Evolutionary conservation across 2,329 filamentous ascomycete genomes (phyloP).

Genomic region (Pestalotiopsis fici): DNA sequence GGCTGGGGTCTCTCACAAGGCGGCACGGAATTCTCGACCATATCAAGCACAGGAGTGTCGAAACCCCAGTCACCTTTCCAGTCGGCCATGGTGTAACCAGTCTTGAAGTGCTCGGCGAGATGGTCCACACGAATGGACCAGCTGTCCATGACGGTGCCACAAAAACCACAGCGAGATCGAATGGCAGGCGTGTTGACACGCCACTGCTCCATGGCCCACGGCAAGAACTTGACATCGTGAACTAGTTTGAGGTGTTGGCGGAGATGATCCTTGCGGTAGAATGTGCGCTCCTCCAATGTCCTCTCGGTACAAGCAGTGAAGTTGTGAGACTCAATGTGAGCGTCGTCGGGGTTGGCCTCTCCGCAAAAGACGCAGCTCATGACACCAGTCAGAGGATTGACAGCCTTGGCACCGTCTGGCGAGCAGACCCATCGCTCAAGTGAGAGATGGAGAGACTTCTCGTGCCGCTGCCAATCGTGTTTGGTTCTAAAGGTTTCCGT

Average conservation of each 20-base stretch:
- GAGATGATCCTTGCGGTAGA: conserved; percentile 69
- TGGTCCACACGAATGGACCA: conserved; percentile 64
- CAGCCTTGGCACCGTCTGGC: conserved; percentile 54
- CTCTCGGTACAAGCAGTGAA: conserved; percentile 68
- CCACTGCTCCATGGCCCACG: conserved; percentile 68
- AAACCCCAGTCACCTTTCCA: conserved; percentile 74
- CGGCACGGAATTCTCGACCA: conserved; percentile 68
- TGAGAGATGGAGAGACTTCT: conserved; percentile 66
- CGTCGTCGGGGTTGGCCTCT: conserved; percentile 52
- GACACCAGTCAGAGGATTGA: conserved; percentile 61
- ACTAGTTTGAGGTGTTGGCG: conserved; percentile 66
- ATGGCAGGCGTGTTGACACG: conserved; percentile 62
- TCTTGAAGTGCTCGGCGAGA: conserved; percentile 69
- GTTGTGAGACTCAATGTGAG: conserved; percentile 61
- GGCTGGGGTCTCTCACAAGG: conserved; percentile 54
- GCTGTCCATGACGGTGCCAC: conserved; percentile 60
- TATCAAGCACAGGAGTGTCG: conserved; percentile 58
- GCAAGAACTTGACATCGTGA: conserved; percentile 61
- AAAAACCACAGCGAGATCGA: conserved; percentile 66
- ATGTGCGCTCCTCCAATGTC: conserved; percentile 59
- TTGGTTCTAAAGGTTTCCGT: conserved; percentile 69
- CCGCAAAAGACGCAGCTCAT: conserved; percentile 62
- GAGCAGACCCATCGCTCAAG: conserved; percentile 68
- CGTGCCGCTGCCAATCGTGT: conserved; percentile 71
- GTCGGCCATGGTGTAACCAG: conserved; percentile 65